Conservation (phyloP, 1,284 basidiomycete species). For the Cryptococcus maquisensis region DNA sequence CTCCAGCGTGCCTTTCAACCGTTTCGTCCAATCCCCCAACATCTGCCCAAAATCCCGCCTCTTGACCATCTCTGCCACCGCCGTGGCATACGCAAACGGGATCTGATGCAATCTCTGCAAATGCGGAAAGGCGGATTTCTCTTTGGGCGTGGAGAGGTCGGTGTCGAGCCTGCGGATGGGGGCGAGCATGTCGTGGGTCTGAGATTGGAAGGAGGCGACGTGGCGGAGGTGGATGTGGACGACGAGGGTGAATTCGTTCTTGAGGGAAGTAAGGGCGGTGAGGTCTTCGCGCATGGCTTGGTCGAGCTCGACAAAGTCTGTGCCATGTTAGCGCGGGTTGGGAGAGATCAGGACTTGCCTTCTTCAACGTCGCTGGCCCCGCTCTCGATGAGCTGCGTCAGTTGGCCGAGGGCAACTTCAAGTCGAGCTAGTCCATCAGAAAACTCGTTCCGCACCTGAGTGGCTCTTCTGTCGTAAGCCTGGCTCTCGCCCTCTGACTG, state of each 20-base stretch:
- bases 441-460: conserved; percentile 51
- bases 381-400: conserved; percentile 25
- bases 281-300: conserved; percentile 43
- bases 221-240: conserved; percentile 62
- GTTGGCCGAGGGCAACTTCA: conserved; percentile 32
- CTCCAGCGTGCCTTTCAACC: conserved; percentile 74
- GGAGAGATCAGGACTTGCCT: conserved; percentile 3
- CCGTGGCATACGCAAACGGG: conserved; percentile 88
- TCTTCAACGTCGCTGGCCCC: conserved; percentile 15
- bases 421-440: conserved; percentile 29
- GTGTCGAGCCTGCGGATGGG: conserved; percentile 62
- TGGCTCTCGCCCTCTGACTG: conserved; percentile 68
- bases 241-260: conserved; percentile 71
- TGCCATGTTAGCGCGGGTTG: neutral
- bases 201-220: conserved; percentile 70
- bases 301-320: conserved; percentile 37
- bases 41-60: conserved; percentile 76
- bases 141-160: conserved; percentile 58
- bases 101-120: conserved; percentile 83
- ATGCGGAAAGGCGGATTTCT: conserved; percentile 75
- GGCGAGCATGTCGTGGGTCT: conserved; percentile 65
- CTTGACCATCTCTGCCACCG: conserved; percentile 83
- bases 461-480: conserved; percentile 57
- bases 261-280: conserved; percentile 36
- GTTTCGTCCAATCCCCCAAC: conserved; percentile 71